These are phyloP conservation scores for Fraxinus pennsylvanica DNA, from an alignment of 257 asterid species.

Conservation along the genomic window DNA sequence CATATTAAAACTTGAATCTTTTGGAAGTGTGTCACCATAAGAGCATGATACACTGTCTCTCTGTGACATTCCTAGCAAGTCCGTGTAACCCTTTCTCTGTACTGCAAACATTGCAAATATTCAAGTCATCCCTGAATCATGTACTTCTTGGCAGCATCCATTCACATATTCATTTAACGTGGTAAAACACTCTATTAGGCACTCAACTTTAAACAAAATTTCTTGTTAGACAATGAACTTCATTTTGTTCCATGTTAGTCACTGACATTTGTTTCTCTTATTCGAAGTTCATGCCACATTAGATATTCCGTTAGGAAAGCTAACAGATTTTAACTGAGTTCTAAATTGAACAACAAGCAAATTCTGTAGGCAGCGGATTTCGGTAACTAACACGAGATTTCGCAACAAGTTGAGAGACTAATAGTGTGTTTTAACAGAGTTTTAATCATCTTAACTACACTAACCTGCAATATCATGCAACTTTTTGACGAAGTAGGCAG, in stretches of 20 bases:
- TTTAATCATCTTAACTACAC: conserved; percentile 21
- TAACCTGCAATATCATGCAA: conserved; percentile 74
- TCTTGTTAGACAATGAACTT: background rate
- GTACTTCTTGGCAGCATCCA: conserved; percentile 5
- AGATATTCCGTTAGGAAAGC: background rate
- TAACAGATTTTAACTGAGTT: background rate
- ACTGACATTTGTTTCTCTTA: background rate
- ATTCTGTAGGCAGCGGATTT: background rate
- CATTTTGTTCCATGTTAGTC: background rate
- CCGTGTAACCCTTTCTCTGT: conserved; percentile 72
- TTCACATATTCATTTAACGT: background rate
- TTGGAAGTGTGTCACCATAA: conserved; percentile 72
- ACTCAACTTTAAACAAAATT: background rate
- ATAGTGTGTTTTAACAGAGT: background rate
- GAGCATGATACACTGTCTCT: conserved; percentile 44
- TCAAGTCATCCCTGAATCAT: conserved; percentile 10
- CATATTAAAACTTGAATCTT: conserved; percentile 50
- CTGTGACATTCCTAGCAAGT: conserved; percentile 61
- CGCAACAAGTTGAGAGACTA: background rate
- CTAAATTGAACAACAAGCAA: background rate
- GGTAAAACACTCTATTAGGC: background rate
- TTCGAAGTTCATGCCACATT: background rate
- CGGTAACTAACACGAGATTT: background rate
- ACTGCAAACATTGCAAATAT: conserved; percentile 36
- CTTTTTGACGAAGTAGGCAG: conserved; percentile 64